phyloP scores from a whole-genome alignment of 208 protist species.

The Leishmania martiniquensis region DNA sequence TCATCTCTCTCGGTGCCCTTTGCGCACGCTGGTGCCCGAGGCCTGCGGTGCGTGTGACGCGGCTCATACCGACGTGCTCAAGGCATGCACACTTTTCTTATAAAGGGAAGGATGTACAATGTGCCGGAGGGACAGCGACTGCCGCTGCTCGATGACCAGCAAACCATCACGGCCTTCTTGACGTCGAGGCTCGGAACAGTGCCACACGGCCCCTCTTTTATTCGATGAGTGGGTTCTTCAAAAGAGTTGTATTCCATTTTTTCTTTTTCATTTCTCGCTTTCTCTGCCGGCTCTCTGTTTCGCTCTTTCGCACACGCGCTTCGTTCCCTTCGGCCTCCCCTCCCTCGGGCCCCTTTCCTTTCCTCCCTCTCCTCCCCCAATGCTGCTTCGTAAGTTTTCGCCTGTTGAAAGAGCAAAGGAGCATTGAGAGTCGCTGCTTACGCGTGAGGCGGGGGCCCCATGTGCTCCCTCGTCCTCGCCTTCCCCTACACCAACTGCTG shows the following conservation, averaged over 20 bases:
- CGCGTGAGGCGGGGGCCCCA: not conserved
- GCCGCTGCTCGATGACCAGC: not conserved
- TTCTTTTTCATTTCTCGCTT: not conserved
- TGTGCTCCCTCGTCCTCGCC: not conserved
- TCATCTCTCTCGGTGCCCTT: not conserved
- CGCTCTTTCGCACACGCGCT: not conserved
- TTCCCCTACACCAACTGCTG: not conserved
- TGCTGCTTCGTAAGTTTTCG: not conserved
- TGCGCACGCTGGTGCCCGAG: not conserved
- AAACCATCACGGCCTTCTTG: not conserved
- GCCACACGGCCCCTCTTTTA: not conserved
- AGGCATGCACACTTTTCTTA: not conserved
- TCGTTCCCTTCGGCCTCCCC: not conserved
- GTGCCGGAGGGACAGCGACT: not conserved
- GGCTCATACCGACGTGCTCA: not conserved
- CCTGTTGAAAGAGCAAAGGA: too few relatives aligned
- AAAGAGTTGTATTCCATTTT: constrained; percentile 1
- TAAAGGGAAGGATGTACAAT: not conserved
- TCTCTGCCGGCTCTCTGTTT: not conserved
- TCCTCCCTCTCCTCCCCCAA: too few relatives aligned
- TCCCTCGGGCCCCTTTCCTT: not conserved
- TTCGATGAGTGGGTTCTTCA: not conserved
- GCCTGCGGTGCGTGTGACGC: not conserved
- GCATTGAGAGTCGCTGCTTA: not conserved
- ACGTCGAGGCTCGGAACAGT: not conserved